phyloP scores from a whole-genome alignment of 352 stramenopile genomes.

The Phytophthora macrochlamydospora region DNA sequence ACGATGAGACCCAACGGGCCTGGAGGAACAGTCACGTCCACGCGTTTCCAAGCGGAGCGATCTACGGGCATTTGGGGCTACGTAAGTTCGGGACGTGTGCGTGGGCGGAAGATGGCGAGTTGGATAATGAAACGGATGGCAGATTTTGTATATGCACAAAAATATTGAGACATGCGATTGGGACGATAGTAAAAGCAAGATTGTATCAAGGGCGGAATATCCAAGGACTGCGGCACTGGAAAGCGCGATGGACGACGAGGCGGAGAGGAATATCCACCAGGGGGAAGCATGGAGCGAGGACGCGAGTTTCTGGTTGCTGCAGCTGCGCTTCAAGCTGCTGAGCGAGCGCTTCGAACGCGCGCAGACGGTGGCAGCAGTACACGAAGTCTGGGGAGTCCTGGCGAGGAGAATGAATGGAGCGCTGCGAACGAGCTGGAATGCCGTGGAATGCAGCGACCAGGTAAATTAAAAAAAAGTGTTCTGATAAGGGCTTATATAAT shows the following conservation, averaged over 20 bases:
- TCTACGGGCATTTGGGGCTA: conserved; percentile 1
- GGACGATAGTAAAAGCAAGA: background rate
- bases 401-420: conserved; percentile 5
- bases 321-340: conserved; percentile 24
- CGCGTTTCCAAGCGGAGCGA: conserved; percentile 43
- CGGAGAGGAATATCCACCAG: conserved; percentile 32
- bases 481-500: background rate
- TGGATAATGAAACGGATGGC: background rate
- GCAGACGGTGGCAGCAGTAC: conserved; percentile 34
- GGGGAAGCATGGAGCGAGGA: conserved; percentile 11
- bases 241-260: conserved; percentile 9
- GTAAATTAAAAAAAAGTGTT: conserved; percentile 3
- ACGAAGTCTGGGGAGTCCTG: conserved; percentile 36
- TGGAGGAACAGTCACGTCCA: conserved; percentile 70
- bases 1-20: conserved; percentile 81
- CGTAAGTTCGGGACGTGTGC: background rate
- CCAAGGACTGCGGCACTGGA: background rate
- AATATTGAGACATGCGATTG: background rate
- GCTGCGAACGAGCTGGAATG: conserved; percentile 10
- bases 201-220: conserved; percentile 1
- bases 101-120: background rate
- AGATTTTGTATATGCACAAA: background rate
- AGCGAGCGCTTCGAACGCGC: conserved; percentile 25
- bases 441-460: conserved; percentile 29
- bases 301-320: conserved; percentile 29